Percentiles rank a stretch among this genome's conserved stretches.
phyloP scores from a whole-genome alignment of 192 early-diverging fungal genomes.

The Haplosporangium gracile region DNA sequence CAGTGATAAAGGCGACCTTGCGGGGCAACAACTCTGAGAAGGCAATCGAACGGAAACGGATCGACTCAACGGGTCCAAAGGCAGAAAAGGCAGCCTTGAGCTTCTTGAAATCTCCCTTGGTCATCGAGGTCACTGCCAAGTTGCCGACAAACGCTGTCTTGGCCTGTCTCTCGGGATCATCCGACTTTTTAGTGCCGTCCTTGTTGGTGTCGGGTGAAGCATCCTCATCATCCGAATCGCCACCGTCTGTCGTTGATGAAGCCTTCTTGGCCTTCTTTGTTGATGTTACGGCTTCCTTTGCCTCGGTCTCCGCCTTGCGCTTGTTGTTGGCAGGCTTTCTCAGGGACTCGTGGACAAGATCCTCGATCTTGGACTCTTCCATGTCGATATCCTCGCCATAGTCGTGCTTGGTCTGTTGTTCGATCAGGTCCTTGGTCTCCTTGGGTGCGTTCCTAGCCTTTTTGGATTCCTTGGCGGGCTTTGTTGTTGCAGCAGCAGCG shows the following conservation, averaged over 20 bases:
- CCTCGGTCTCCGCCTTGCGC: slow-evolving; percentile 30
- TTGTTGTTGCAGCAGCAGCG: neutral
- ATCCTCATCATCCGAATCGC: slow-evolving; percentile 57
- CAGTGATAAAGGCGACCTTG: slow-evolving; percentile 86
- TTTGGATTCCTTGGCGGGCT: slow-evolving; percentile 24
- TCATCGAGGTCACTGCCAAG: slow-evolving; percentile 69
- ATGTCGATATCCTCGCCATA: slow-evolving; percentile 49
- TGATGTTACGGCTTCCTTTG: neutral
- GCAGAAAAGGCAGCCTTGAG: slow-evolving; percentile 76
- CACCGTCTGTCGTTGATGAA: slow-evolving; percentile 26
- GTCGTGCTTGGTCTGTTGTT: slow-evolving; percentile 40
- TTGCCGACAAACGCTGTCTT: slow-evolving; percentile 98
- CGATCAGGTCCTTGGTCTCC: slow-evolving; percentile 36
- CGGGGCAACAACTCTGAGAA: slow-evolving; percentile 77
- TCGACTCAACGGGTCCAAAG: slow-evolving; percentile 83
- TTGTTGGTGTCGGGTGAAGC: slow-evolving; percentile 57
- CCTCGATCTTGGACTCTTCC: slow-evolving; percentile 51
- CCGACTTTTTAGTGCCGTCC: slow-evolving; percentile 50
- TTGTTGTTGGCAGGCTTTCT: slow-evolving; percentile 31
- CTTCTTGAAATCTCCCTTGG: slow-evolving; percentile 72
- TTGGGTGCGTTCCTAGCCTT: slow-evolving; percentile 46
- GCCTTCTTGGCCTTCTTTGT: slow-evolving; percentile 19
- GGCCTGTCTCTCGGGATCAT: slow-evolving; percentile 69
- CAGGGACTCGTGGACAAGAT: slow-evolving; percentile 51
- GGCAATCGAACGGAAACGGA: slow-evolving; percentile 92